Evolutionary conservation across 768 basidiomycete genomes (phyloP).

Genomic region (Pilatotrama ljubarskyi): DNA sequence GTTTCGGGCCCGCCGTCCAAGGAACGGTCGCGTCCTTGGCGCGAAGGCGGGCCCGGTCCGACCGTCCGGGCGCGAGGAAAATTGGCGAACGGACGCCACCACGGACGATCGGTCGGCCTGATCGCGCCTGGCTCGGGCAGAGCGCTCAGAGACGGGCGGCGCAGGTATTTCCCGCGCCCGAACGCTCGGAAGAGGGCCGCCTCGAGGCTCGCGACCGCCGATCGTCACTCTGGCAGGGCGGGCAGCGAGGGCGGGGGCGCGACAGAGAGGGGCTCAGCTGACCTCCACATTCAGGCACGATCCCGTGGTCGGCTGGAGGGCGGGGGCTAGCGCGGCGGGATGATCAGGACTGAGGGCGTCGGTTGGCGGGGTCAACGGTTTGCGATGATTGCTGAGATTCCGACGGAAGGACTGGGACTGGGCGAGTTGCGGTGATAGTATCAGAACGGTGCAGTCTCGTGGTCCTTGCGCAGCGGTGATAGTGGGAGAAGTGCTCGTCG

Average conservation of each 20-base stretch:
- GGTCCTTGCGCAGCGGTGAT: background rate
- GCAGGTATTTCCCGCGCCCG: background rate
- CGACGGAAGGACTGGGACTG: background rate
- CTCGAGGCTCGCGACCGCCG: conserved; percentile 12
- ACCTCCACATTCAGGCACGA: conserved; percentile 10
- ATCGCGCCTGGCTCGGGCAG: background rate
- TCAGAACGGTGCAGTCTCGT: background rate
- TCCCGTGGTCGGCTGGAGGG: background rate
- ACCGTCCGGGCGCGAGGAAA: background rate
- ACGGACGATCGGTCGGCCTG: background rate
- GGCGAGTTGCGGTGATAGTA: background rate
- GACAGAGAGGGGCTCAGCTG: conserved; percentile 4
- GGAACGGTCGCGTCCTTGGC: background rate
- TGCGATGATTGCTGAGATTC: too few species aligned
- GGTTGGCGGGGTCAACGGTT: background rate
- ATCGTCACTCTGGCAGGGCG: background rate
- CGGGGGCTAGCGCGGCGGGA: conserved; percentile 6
- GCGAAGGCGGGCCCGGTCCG: background rate
- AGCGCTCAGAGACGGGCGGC: background rate
- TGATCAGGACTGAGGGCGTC: background rate
- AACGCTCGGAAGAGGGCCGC: background rate
- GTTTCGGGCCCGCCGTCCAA: background rate
- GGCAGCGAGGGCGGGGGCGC: background rate
- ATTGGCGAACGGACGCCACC: background rate
- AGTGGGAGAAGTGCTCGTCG: background rate